Percentiles rank a stretch among this genome's conserved stretches.
These are phyloP conservation scores for Hemisphaericaspora nanyangensis DNA, from an alignment of 805 yeast species.

Conservation along the genomic window DNA sequence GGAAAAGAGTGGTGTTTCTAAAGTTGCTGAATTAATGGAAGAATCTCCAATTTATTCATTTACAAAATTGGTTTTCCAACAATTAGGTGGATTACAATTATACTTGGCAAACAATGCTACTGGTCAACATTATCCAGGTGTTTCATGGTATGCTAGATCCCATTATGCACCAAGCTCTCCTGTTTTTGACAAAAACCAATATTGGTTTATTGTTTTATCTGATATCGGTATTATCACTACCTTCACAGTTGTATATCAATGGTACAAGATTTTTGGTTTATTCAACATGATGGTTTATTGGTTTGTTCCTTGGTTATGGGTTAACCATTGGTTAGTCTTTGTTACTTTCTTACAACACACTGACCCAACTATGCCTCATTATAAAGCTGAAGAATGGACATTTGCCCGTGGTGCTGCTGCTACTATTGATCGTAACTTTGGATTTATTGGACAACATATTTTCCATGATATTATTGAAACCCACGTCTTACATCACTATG, in stretches of 20 bases:
- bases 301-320: constrained; percentile 57
- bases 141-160: constrained; percentile 39
- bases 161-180: constrained; percentile 57
- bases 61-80: constrained; percentile 45
- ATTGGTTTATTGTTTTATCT: constrained; percentile 51
- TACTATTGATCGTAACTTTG: constrained; percentile 59
- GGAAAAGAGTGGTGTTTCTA: constrained; percentile 26
- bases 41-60: constrained; percentile 53
- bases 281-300: constrained; percentile 52
- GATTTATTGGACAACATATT: constrained; percentile 53
- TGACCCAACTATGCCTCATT: constrained; percentile 58
- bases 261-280: constrained; percentile 46
- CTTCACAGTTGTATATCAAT: constrained; percentile 44
- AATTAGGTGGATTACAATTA: constrained; percentile 51
- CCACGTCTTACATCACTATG: constrained; percentile 54
- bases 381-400: constrained; percentile 53
- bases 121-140: constrained; percentile 46
- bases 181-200: constrained; percentile 50
- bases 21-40: constrained; percentile 45
- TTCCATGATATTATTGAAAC: constrained; percentile 60
- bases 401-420: constrained; percentile 68
- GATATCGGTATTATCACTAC: constrained; percentile 52
- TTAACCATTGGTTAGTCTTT: constrained; percentile 64
- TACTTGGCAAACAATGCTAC: constrained; percentile 52
- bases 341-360: constrained; percentile 63